Percentiles rank a stretch among this genome's conserved stretches.
These are phyloP conservation scores for Suillus hirtellus DNA, from an alignment of 768 basidiomycete species.

Conservation along the genomic window DNA sequence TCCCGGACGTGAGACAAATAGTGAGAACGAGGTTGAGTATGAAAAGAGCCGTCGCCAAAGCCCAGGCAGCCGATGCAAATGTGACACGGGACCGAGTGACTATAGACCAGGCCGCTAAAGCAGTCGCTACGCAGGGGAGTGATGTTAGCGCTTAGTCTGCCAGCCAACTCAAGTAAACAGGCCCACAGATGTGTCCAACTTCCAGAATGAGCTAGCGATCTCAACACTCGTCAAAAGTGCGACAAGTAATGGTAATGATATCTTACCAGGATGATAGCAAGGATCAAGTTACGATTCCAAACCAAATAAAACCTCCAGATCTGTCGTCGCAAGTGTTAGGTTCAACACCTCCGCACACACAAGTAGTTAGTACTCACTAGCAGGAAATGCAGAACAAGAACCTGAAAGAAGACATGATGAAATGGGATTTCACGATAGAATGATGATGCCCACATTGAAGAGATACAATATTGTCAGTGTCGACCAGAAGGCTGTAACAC, in stretches of 20 bases:
- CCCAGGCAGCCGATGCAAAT: background rate
- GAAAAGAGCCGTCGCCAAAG: constrained; percentile 3
- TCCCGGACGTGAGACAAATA: constrained; percentile 14
- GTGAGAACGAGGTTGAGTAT: constrained; percentile 17
- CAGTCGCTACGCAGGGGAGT: background rate
- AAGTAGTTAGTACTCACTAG: constrained; percentile 1
- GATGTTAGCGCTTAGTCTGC: background rate
- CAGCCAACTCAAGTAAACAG: background rate
- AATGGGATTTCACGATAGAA: background rate
- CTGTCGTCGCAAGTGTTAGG: constrained; percentile 2
- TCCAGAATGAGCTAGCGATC: constrained; percentile 3
- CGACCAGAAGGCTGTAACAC: background rate
- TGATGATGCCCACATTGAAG: background rate
- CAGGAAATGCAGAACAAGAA: constrained; percentile 7
- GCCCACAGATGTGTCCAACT: constrained; percentile 2
- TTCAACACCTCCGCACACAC: background rate
- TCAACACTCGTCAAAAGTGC: background rate
- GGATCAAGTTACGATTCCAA: constrained; percentile 4
- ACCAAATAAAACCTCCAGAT: constrained; percentile 12
- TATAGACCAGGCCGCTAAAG: background rate
- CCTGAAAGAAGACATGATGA: background rate
- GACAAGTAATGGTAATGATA: background rate
- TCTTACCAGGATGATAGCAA: background rate
- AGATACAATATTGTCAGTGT: background rate
- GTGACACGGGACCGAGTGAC: background rate